Evolutionary conservation across 495 filamentous ascomycete species (phyloP).

Genomic region (Diplogelasinospora grovesii): DNA sequence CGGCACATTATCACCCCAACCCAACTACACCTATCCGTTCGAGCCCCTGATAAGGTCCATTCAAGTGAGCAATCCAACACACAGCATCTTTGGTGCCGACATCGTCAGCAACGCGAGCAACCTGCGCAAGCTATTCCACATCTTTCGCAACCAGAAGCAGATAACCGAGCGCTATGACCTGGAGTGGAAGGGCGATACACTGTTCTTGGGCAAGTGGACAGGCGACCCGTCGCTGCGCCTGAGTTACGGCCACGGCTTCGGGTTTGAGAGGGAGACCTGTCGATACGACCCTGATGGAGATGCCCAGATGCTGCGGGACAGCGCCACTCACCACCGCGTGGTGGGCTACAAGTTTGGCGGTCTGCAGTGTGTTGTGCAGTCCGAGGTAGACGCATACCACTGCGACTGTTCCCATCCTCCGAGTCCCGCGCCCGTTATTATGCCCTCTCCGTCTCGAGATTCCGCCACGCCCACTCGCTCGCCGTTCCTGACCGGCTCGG

Average conservation of each 20-base stretch:
- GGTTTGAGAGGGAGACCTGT: conserved; percentile 20
- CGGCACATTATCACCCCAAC: background rate
- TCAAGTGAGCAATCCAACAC: conserved; percentile 2
- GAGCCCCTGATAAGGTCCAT: conserved; percentile 20
- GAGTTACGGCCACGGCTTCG: conserved; percentile 12
- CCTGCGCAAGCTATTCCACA: conserved; percentile 20
- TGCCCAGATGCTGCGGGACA: conserved; percentile 5
- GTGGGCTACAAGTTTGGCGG: conserved; percentile 17
- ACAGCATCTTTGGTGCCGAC: conserved; percentile 7
- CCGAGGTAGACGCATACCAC: conserved; percentile 19
- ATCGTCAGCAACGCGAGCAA: conserved; percentile 18
- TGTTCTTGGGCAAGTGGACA: conserved; percentile 19
- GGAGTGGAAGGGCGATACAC: conserved; percentile 2
- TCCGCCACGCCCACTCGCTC: background rate
- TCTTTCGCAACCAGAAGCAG: conserved; percentile 3
- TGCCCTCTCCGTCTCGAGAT: background rate
- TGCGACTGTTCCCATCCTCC: conserved; percentile 10
- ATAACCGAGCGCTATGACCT: conserved; percentile 15
- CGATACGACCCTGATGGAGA: conserved; percentile 9
- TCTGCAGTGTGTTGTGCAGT: conserved; percentile 16
- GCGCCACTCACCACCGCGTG: conserved; percentile 22
- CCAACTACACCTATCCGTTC: conserved; percentile 9
- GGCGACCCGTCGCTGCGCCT: conserved; percentile 4
- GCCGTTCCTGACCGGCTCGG: background rate
- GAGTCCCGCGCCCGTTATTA: background rate